Percentiles rank a stretch among this genome's conserved stretches.
Evolutionary conservation across 352 stramenopile genomes (phyloP).

Genomic region (Pseudoperonospora humuli): DNA sequence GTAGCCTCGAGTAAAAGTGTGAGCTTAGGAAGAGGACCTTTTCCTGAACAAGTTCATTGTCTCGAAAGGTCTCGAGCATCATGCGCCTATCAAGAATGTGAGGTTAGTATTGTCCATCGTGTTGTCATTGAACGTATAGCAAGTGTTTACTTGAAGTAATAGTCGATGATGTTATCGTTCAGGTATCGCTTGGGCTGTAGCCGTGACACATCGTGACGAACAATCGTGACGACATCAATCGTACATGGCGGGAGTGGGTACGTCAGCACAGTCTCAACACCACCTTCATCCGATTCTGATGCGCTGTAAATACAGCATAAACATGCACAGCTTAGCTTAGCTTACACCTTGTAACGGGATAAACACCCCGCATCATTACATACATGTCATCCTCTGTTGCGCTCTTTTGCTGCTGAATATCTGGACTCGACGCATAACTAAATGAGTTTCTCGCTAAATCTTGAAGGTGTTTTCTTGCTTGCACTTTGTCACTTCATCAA

Average conservation of each 20-base stretch:
- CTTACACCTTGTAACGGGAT: neutral
- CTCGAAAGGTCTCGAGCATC: constrained; percentile 42
- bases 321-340: constrained; percentile 4
- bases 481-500: constrained; percentile 18
- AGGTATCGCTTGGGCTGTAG: constrained; percentile 74
- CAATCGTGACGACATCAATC: constrained; percentile 72
- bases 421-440: constrained; percentile 8
- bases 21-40: constrained; percentile 75
- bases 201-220: constrained; percentile 42
- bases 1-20: constrained; percentile 67
- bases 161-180: constrained; percentile 91
- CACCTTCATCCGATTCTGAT: constrained; percentile 29
- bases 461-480: constrained; percentile 24
- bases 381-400: constrained; percentile 7
- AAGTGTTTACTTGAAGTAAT: constrained; percentile 78
- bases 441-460: constrained; percentile 18
- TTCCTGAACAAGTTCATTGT: constrained; percentile 38
- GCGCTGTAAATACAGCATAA: constrained; percentile 1
- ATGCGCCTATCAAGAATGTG: constrained; percentile 28
- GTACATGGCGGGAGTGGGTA: constrained; percentile 70
- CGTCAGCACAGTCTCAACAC: constrained; percentile 36
- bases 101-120: neutral
- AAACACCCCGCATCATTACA: neutral
- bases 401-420: constrained; percentile 4
- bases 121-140: neutral